A percentile compares a stretch with the other conserved stretches of the same genome.
Conservation (phyloP, 2,329 filamentous ascomycete genomes). For the Alternaria sp. region DNA sequence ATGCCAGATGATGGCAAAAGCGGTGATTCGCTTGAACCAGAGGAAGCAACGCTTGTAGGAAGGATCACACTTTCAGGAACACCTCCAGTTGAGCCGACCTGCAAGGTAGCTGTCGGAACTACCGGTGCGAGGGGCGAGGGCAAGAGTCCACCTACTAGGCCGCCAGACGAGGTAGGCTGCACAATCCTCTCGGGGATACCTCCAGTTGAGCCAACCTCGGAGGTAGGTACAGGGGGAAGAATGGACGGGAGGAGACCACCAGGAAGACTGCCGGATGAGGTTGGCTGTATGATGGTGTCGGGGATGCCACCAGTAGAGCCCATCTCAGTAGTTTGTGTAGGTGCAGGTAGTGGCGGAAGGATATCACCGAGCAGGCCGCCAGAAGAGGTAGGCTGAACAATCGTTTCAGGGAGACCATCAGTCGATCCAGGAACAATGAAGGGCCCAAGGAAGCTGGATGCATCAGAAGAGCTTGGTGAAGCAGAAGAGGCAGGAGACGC, state of each 20-base stretch:
- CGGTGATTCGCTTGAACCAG: slow-evolving; percentile 12
- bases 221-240: slow-evolving; percentile 19
- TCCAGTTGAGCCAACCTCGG: slow-evolving; percentile 28
- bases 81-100: slow-evolving; percentile 36
- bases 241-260: slow-evolving; percentile 25
- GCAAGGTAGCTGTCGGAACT: slow-evolving; percentile 23
- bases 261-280: slow-evolving; percentile 16
- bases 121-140: slow-evolving; percentile 23
- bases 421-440: slow-evolving; percentile 39
- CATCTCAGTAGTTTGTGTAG: slow-evolving; percentile 22
- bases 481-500: slow-evolving; percentile 19
- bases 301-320: slow-evolving; percentile 37
- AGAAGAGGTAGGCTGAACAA: slow-evolving; percentile 26
- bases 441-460: slow-evolving; percentile 35
- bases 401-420: slow-evolving; percentile 23
- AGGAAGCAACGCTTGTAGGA: slow-evolving; percentile 28
- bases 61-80: slow-evolving; percentile 35
- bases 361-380: slow-evolving; percentile 22
- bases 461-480: slow-evolving; percentile 16
- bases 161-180: slow-evolving; percentile 17
- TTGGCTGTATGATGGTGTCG: slow-evolving; percentile 20
- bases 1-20: slow-evolving; percentile 36
- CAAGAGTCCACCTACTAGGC: slow-evolving; percentile 21
- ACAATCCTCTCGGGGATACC: slow-evolving; percentile 24
- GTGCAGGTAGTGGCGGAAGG: slow-evolving; percentile 26